Conservation (phyloP, 108 stramenopile genomes). For the Poteriospumella lacustris region DNA sequence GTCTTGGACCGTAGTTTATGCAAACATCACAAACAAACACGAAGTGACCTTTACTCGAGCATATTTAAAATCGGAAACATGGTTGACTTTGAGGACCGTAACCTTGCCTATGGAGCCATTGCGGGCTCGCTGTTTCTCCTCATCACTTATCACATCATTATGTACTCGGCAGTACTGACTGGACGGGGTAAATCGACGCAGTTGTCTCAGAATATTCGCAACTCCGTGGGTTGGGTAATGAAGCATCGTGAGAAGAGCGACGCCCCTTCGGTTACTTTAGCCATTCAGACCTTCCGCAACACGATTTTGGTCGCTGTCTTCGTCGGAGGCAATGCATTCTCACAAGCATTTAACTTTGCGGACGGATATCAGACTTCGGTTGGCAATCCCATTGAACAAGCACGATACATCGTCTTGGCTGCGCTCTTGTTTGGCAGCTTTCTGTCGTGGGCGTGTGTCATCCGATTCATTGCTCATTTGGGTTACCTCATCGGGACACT, state of each 20-base stretch:
- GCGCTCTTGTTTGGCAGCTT: not conserved
- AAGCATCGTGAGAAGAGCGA: not conserved
- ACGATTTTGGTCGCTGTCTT: not conserved
- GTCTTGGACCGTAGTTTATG: no score
- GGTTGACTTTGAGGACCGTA: no score
- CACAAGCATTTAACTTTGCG: not conserved
- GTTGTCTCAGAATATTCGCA: not conserved
- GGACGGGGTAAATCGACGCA: not conserved
- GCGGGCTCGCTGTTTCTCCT: no score
- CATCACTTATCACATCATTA: no score
- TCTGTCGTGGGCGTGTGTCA: not conserved
- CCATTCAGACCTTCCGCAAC: not conserved
- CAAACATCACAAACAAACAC: no score
- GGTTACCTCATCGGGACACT: not conserved
- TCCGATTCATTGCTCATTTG: not conserved
- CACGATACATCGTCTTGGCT: not conserved
- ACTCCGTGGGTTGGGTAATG: not conserved
- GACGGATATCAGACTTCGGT: not conserved
- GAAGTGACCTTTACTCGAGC: no score
- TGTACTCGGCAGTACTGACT: not conserved
- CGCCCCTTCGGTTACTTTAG: not conserved
- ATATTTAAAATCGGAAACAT: no score
- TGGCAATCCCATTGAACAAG: not conserved
- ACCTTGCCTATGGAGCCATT: no score
- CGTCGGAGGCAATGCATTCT: not conserved